Conservation (phyloP, 257 asterid species). For the Salvia splendens region DNA sequence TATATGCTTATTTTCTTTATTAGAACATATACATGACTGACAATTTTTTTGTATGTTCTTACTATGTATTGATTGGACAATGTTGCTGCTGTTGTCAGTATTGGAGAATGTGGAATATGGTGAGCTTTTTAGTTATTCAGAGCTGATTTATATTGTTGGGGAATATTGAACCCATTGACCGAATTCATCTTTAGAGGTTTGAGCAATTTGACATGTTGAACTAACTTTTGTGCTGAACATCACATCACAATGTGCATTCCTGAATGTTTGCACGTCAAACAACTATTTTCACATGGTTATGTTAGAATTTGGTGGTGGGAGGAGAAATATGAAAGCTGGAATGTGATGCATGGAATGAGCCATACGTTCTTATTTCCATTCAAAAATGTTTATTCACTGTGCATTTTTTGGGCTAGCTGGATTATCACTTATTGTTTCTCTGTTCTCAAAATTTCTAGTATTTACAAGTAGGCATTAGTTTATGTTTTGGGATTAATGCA, state of each 20-base stretch:
- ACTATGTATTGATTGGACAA: slow-evolving; percentile 30
- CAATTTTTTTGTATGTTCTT: slow-evolving; percentile 32
- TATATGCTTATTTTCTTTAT: not conserved
- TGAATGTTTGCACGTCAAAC: not conserved
- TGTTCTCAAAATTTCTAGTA: not conserved
- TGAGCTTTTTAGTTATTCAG: slow-evolving; percentile 40
- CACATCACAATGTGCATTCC: not conserved
- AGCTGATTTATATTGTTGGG: slow-evolving; percentile 12
- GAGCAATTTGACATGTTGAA: slow-evolving; percentile 1
- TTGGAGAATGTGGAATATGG: slow-evolving; percentile 99
- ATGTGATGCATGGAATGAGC: not conserved
- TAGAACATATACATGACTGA: slow-evolving; percentile 18
- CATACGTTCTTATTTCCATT: not conserved
- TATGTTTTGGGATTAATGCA: not conserved
- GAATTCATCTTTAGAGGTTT: slow-evolving; percentile 8
- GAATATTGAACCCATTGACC: slow-evolving; percentile 20
- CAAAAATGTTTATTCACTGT: not conserved
- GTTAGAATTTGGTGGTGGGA: not conserved
- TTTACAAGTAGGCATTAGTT: slow-evolving; percentile 5
- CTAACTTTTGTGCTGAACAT: slow-evolving; percentile 18
- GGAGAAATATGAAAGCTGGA: not conserved
- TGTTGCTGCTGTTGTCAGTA: slow-evolving; percentile 62
- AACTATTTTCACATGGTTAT: slow-evolving; percentile 4
- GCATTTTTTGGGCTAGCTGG: not conserved
- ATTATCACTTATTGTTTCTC: not conserved